Base-by-base conservation (phyloP, 345 rosid species). In the Salix viminalis region DNA sequence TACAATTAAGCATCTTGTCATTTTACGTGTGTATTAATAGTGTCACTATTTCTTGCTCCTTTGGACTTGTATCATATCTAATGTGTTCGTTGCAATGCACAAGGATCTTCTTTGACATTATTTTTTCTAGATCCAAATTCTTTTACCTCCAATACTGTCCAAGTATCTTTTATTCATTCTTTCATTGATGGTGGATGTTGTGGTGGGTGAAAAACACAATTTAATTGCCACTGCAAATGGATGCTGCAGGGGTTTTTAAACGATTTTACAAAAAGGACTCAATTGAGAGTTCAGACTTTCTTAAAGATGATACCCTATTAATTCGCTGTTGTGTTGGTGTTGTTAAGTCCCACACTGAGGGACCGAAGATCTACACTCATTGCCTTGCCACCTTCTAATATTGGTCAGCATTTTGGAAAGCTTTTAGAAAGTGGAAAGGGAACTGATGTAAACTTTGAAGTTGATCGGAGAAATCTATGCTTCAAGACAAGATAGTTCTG, bases 401-500 rank as follows among this genome's bases (percentile, higher is more conserved):
- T 81, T 15, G 84, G 81, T 74, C 81, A 48, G 68, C 78, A 81
- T n/a, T 77, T 77, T 74, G 84, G 84, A 58, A 70, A 30, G 79
- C 76, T 81, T 36, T 70, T 81, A 66, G 81, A 81, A 16, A 70
- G 73, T 74, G 81, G 84, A 66, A 77, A 66, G 65, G 73, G 81
- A 44, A 23, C 70, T 19, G 84, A 81, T 73, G 84, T 81, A 26
- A 77, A 70, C 65, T 77, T 81, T 69, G 81, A 81, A 77, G 81
- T 81, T 78, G 81, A 70, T n/a, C 32, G 76, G 76, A 18, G 84
- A 81, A 77, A 44, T 54, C 24, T 81, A 65, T 77, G 36, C 84
- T 70, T 78, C 81, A n/a, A n/a, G n/a, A 81, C 75, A 81, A 81
- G 61, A 65, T 81, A 69, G 80, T 81, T 56, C 84, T 81, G 66